These are phyloP conservation scores for Plasmopara viticola DNA, from an alignment of 352 stramenopile genomes.

Conservation along the genomic window DNA sequence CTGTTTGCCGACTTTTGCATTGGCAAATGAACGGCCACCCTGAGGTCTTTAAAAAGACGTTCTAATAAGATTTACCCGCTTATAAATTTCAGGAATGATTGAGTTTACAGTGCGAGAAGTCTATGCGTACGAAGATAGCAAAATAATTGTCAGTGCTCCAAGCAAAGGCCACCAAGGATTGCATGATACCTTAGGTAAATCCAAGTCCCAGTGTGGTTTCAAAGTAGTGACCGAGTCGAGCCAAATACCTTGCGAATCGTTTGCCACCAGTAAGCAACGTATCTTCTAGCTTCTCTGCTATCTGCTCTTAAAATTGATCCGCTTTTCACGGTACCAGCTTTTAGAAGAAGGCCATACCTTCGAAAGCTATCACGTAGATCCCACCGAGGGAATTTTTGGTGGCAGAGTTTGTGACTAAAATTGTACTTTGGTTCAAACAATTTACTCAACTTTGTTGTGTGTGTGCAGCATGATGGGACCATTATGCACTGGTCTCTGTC, in stretches of 20 bases:
- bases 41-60: conserved; percentile 15
- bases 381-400: conserved; percentile 45
- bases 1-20: conserved; percentile 99
- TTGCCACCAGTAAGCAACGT: conserved; percentile 23
- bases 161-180: not conserved
- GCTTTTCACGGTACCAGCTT: conserved; percentile 16
- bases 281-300: not conserved
- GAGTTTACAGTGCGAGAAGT: conserved; percentile 21
- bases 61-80: not conserved
- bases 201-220: conserved; percentile 4
- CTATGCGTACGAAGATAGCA: not conserved
- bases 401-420: conserved; percentile 33
- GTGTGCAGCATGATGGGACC: conserved; percentile 46
- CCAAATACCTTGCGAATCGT: conserved; percentile 13
- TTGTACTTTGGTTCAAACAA: conserved; percentile 1
- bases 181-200: not conserved
- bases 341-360: conserved; percentile 30
- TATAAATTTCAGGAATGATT: conserved; percentile 20
- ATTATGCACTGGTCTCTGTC: conserved; percentile 57
- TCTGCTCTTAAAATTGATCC: not conserved
- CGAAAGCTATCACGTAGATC: conserved; percentile 38
- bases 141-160: not conserved
- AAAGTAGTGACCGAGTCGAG: conserved; percentile 13
- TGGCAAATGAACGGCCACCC: conserved; percentile 84
- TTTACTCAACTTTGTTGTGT: not conserved